These are phyloP conservation scores for Backusella morwellensis DNA, from an alignment of 192 early-diverging fungal species.

Conservation along the genomic window DNA sequence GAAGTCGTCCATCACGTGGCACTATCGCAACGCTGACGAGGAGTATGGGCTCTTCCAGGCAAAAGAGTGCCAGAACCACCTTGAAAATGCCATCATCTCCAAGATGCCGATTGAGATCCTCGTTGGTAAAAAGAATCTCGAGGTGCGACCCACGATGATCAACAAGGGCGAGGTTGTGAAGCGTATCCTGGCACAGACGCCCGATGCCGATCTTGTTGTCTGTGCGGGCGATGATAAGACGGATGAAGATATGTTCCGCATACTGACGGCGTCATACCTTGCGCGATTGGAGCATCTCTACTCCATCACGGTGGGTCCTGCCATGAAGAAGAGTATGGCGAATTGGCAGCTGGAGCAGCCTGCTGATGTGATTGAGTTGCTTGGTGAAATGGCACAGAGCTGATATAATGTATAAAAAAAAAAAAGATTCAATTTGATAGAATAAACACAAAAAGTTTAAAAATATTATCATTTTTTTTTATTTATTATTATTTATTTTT, in stretches of 20 bases:
- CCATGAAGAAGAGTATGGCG: constrained; percentile 88
- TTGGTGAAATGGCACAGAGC: constrained; percentile 8
- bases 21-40: constrained; percentile 84
- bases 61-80: constrained; percentile 87
- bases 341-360: constrained; percentile 78
- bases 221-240: constrained; percentile 90
- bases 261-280: constrained; percentile 27
- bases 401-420: neutral
- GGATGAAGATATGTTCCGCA: constrained; percentile 89
- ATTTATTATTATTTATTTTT: neutral
- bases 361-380: constrained; percentile 55
- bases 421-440: neutral
- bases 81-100: constrained; percentile 75
- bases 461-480: neutral
- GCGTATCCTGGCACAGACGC: constrained; percentile 51
- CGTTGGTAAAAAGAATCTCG: constrained; percentile 89
- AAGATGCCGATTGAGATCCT: constrained; percentile 85
- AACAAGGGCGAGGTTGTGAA: constrained; percentile 94
- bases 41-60: constrained; percentile 85
- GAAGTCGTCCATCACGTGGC: constrained; percentile 86
- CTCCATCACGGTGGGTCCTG: constrained; percentile 79
- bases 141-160: constrained; percentile 75
- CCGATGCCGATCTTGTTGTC: constrained; percentile 71
- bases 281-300: constrained; percentile 42
- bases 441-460: neutral